Conservation (phyloP, 2,329 filamentous ascomycete species). For the Sporothrix luriei region DNA sequence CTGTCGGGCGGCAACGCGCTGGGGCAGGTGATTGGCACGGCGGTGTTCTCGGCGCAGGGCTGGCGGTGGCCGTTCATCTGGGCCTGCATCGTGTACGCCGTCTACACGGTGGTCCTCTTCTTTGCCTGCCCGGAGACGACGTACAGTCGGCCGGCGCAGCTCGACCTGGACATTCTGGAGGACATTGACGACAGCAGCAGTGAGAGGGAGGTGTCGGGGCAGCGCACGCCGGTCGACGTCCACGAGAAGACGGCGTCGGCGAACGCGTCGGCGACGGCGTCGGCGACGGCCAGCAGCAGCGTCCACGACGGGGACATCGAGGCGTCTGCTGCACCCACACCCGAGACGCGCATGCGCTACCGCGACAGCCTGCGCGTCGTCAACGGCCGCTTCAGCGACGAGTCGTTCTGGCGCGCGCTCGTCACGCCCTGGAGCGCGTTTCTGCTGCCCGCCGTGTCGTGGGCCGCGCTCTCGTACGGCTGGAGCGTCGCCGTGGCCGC, state of each 20-base stretch:
- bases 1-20: constrained; percentile 29
- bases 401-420: constrained; percentile 34
- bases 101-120: constrained; percentile 45
- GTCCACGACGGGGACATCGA: not conserved
- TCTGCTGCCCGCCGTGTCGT: constrained; percentile 48
- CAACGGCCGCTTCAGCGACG: constrained; percentile 35
- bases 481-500: constrained; percentile 43
- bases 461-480: constrained; percentile 47
- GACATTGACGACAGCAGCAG: constrained; percentile 27
- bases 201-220: not conserved
- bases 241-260: constrained; percentile 16
- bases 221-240: too few species aligned
- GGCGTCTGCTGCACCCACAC: not conserved
- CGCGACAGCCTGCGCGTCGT: constrained; percentile 37
- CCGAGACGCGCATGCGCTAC: constrained; percentile 34
- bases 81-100: constrained; percentile 42
- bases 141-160: constrained; percentile 38
- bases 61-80: constrained; percentile 29
- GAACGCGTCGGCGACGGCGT: too few species aligned
- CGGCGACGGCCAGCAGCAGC: constrained; percentile 3
- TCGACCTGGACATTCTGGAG: constrained; percentile 27
- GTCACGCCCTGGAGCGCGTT: constrained; percentile 47
- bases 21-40: constrained; percentile 24
- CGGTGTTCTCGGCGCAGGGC: constrained; percentile 5
- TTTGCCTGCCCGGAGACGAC: constrained; percentile 50